Evolutionary conservation across 2,329 filamentous ascomycete genomes (phyloP).

Genomic region (Aspergillus awamori): DNA sequence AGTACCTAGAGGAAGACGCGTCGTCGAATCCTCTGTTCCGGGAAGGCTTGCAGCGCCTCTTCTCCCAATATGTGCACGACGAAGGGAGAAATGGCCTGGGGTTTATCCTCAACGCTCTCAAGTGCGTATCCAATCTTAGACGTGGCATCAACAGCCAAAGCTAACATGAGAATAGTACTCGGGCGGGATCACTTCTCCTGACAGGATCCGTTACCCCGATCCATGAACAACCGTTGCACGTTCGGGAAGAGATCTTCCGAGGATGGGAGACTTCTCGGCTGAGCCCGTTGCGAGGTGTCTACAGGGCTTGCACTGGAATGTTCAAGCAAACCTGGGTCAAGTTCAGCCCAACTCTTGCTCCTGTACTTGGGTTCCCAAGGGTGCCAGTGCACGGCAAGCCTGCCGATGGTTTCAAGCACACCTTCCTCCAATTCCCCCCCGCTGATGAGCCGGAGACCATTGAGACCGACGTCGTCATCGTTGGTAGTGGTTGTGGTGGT

Average conservation of each 20-base stretch:
- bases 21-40: conserved; percentile 55
- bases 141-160: not conserved
- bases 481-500: conserved; percentile 86
- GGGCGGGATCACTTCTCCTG: conserved; percentile 58
- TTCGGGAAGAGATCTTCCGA: conserved; percentile 58
- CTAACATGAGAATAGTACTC: conserved; percentile 45
- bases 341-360: conserved; percentile 53
- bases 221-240: conserved; percentile 55
- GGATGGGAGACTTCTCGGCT: conserved; percentile 58
- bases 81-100: conserved; percentile 53
- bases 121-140: conserved; percentile 42
- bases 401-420: conserved; percentile 56
- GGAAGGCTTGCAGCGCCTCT: conserved; percentile 50
- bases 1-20: conserved; percentile 53
- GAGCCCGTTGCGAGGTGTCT: conserved; percentile 54
- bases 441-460: conserved; percentile 60
- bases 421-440: conserved; percentile 61
- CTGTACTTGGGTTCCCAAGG: conserved; percentile 57
- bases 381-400: conserved; percentile 57
- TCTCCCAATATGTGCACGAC: conserved; percentile 53
- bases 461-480: conserved; percentile 79
- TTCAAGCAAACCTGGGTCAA: conserved; percentile 57
- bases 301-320: conserved; percentile 53
- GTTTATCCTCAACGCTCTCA: conserved; percentile 56
- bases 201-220: conserved; percentile 61